phyloP scores from a whole-genome alignment of 2,329 filamentous ascomycete genomes.

The Monilinia fructigena region DNA sequence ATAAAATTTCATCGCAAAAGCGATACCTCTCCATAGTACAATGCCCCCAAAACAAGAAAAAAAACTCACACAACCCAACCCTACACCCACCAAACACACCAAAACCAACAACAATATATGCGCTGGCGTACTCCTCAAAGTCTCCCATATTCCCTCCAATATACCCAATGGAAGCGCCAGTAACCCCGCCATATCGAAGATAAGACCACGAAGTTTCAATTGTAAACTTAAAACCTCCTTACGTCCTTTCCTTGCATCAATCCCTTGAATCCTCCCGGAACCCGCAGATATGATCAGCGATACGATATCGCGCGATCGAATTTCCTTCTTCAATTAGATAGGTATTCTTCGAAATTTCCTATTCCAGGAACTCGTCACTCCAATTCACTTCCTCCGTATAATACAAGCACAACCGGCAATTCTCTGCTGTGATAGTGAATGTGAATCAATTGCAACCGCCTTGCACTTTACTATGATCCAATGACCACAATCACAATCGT shows the following conservation, averaged over 20 bases:
- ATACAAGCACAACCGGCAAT: too few species aligned
- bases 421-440: too few species aligned
- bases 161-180: conserved; percentile 3
- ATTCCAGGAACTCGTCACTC: too few species aligned
- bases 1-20: background rate
- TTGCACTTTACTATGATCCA: too few species aligned
- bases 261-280: background rate
- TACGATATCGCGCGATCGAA: background rate
- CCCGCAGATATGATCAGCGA: background rate
- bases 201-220: background rate
- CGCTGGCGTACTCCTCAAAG: conserved; percentile 4
- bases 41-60: conserved; percentile 12
- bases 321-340: too few species aligned
- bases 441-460: too few species aligned
- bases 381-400: too few species aligned
- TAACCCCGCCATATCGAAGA: conserved; percentile 14
- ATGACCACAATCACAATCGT: too few species aligned
- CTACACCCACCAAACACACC: conserved; percentile 1
- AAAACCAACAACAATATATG: conserved; percentile 8
- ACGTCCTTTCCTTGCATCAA: background rate
- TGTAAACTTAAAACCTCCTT: background rate
- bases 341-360: too few species aligned
- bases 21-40: too few species aligned
- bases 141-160: conserved; percentile 4
- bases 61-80: conserved; percentile 15